Percentiles rank a stretch among this genome's conserved stretches.
Conservation (phyloP, 352 stramenopile genomes). For the Paralagenidium karlingii region DNA sequence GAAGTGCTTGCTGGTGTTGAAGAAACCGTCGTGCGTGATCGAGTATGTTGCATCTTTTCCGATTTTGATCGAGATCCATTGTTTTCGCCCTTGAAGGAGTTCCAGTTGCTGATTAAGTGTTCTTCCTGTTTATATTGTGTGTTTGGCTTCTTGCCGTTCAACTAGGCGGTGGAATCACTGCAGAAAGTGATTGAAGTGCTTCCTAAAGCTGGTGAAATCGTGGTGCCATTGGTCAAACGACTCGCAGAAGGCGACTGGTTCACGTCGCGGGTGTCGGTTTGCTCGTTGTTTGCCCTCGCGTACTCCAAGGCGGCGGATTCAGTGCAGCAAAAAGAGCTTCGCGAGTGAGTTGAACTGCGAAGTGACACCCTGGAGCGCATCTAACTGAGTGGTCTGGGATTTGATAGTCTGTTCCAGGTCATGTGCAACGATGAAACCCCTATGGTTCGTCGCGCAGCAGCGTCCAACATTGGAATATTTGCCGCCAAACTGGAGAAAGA, state of each 20-base stretch:
- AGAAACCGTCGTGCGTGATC: conserved; percentile 90
- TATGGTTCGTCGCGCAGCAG: conserved; percentile 75
- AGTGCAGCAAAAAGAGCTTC: conserved; percentile 64
- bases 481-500: conserved; percentile 61
- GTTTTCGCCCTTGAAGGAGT: neutral
- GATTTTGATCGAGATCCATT: neutral
- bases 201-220: conserved; percentile 42
- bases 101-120: too few species aligned
- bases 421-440: conserved; percentile 80
- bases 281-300: conserved; percentile 61
- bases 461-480: conserved; percentile 67
- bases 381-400: neutral
- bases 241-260: conserved; percentile 82
- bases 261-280: conserved; percentile 80
- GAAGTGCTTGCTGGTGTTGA: conserved; percentile 87
- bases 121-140: neutral
- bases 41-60: conserved; percentile 9
- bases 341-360: conserved; percentile 35
- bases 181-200: conserved; percentile 59
- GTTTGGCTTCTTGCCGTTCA: neutral
- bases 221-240: conserved; percentile 66
- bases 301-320: conserved; percentile 49
- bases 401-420: conserved; percentile 49
- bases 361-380: neutral
- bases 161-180: conserved; percentile 49